Evolutionary conservation across 2,329 filamentous ascomycete genomes (phyloP).

Genomic region (Pseudogymnoascus verrucosus): DNA sequence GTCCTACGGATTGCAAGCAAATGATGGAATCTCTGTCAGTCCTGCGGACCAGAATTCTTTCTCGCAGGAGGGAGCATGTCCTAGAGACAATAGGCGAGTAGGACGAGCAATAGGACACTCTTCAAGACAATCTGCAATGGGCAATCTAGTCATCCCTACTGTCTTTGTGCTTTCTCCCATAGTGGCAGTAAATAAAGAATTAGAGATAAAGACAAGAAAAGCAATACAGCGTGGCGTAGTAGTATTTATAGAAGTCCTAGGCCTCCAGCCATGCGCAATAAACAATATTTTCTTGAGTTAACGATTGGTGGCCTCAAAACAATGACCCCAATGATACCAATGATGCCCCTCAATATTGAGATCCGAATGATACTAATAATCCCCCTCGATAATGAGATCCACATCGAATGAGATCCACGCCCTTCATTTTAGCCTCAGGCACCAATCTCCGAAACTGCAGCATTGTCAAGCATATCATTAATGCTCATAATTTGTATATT

Average conservation of each 20-base stretch:
- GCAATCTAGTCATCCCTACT: background rate
- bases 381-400: background rate
- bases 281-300: background rate
- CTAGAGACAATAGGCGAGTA: background rate
- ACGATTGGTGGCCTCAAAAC: background rate
- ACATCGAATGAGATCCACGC: too few relatives aligned
- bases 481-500: background rate
- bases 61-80: background rate
- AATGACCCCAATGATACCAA: background rate
- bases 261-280: background rate
- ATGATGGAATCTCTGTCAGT: constrained; percentile 9
- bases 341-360: too few relatives aligned
- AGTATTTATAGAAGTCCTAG: background rate
- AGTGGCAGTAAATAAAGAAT: background rate
- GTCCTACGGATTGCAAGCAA: constrained; percentile 3
- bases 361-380: background rate
- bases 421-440: too few relatives aligned
- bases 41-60: constrained; percentile 10
- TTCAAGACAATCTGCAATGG: too few relatives aligned
- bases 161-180: background rate
- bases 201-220: background rate
- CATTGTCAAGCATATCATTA: background rate
- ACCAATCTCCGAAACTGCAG: background rate
- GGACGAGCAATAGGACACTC: background rate
- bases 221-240: background rate